Evolutionary conservation across 2,329 filamentous ascomycete genomes (phyloP), one percentile per base, ranked within the genome.

Genomic region (Beauveria sp.): DNA sequence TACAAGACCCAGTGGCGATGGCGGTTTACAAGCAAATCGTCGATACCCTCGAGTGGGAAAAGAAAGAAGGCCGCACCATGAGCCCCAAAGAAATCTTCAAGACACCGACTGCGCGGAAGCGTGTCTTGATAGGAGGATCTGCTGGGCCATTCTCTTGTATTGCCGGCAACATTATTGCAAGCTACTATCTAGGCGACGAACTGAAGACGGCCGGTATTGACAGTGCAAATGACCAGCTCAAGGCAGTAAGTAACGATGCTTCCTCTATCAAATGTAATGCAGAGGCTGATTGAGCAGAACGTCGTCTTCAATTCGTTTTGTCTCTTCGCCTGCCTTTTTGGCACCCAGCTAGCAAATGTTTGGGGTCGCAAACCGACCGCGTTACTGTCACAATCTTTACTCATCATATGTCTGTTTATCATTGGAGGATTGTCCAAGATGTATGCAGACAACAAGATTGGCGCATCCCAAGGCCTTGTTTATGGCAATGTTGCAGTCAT

Each of bases 241-340:
- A 79, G 63, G 73, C 74, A 45, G 73, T 73, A 66, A 64, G 70
- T 65, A 38, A 6, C 12, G 12, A 14, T 38, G 34, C 34, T 16
- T 16, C 5, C 34, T 38, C 2, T 12, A 5, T 34, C 12, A 6
- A 38, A 38, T 38, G 5, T 16, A 7, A 40, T 53, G 9, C 14
- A 12, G 9, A 46, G 12, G n/a, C 16, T 42, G 2, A 28, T 45
- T 60, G 8, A 24, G 34, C 45, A 69, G 68, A 83, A 82, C 48
- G 76, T 83, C 40, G 75, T 81, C 1, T 70, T 83, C n/a, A 82
- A 81, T 62, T 76, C 74, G 2, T 83, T 75, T 74, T 82, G 78
- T 60, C 70, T 83, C 0, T 67, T 70, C 6, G 76, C 74, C 60
- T 69, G 73, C 34, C 66, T 82, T 0, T 45, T 68, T 1, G 80